A percentile compares a stretch with the other conserved stretches of the same genome.
phyloP scores from a whole-genome alignment of 169 alveolate genomes.

The Cardiosporidium cionae region DNA sequence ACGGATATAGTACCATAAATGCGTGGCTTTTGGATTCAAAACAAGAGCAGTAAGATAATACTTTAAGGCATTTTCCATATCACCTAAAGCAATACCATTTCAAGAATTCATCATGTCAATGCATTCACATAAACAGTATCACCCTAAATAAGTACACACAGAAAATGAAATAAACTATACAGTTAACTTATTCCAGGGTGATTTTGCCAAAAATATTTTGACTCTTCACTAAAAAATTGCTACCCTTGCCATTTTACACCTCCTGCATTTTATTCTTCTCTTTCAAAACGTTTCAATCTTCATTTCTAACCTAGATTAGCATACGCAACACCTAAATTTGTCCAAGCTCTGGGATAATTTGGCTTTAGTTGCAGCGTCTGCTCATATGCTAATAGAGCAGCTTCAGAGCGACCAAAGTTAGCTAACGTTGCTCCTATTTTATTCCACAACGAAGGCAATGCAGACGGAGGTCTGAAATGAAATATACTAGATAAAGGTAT shows the following conservation, averaged over 20 bases:
- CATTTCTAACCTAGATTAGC: constrained; percentile 41
- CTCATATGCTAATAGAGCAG: constrained; percentile 57
- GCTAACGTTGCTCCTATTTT: constrained; percentile 79
- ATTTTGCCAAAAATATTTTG: not conserved
- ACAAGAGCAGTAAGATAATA: constrained; percentile 60
- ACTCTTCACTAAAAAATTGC: not conserved
- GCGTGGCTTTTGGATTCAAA: constrained; percentile 68
- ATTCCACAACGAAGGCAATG: constrained; percentile 69
- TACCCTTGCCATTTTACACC: not conserved
- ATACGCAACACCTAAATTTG: constrained; percentile 70
- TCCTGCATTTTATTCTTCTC: not conserved
- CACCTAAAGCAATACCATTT: constrained; percentile 2
- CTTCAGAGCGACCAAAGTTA: constrained; percentile 49
- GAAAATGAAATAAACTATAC: too few relatives aligned
- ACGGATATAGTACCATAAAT: constrained; percentile 65
- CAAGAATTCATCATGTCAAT: not conserved
- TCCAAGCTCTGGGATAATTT: constrained; percentile 72
- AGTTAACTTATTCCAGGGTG: not conserved
- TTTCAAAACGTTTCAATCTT: not conserved
- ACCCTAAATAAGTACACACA: not conserved
- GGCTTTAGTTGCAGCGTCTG: constrained; percentile 67
- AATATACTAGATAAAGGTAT: not conserved
- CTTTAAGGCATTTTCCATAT: constrained; percentile 49
- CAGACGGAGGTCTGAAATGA: constrained; percentile 48
- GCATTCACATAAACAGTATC: not conserved